Evolutionary conservation across 164 flowering plant species (phyloP).

Genomic region (Sedum album): DNA sequence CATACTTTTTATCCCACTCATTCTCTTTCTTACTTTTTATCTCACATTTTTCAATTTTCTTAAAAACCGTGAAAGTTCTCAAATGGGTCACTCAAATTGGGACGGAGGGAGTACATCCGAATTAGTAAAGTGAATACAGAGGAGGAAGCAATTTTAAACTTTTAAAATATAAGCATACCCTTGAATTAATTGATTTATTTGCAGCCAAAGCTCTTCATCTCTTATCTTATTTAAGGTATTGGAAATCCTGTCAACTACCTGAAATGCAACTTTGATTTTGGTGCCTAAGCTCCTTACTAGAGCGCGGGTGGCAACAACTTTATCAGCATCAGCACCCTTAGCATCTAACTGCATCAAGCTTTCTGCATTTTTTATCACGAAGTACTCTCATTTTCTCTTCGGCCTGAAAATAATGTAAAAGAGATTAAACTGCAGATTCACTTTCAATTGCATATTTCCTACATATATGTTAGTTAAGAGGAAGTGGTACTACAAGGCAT

Average conservation of each 20-base stretch:
- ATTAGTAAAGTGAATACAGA: neutral
- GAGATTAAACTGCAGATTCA: neutral
- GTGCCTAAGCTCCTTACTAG: constrained; percentile 60
- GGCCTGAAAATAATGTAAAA: constrained; percentile 37
- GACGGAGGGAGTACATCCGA: too few relatives aligned
- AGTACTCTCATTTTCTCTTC: constrained; percentile 89
- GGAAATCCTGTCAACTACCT: constrained; percentile 83
- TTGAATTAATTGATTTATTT: constrained; percentile 57
- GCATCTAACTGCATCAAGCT: constrained; percentile 60
- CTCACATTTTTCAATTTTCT: too few relatives aligned
- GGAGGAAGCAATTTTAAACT: neutral
- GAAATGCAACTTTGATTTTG: constrained; percentile 81
- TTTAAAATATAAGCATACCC: constrained; percentile 50
- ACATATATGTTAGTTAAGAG: neutral
- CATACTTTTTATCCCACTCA: too few relatives aligned
- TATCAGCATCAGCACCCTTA: constrained; percentile 77
- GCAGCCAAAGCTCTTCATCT: constrained; percentile 97
- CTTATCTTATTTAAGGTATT: constrained; percentile 65
- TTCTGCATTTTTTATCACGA: constrained; percentile 58
- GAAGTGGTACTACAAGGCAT: constrained; percentile 6
- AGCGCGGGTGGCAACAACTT: constrained; percentile 54
- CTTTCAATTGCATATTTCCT: neutral
- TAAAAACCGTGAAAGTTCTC: too few relatives aligned
- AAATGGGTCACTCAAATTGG: too few relatives aligned
- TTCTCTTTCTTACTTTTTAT: too few relatives aligned